Base-by-base conservation (phyloP, 495 filamentous ascomycete genomes). In the Trichocladium uniseriatum region DNA sequence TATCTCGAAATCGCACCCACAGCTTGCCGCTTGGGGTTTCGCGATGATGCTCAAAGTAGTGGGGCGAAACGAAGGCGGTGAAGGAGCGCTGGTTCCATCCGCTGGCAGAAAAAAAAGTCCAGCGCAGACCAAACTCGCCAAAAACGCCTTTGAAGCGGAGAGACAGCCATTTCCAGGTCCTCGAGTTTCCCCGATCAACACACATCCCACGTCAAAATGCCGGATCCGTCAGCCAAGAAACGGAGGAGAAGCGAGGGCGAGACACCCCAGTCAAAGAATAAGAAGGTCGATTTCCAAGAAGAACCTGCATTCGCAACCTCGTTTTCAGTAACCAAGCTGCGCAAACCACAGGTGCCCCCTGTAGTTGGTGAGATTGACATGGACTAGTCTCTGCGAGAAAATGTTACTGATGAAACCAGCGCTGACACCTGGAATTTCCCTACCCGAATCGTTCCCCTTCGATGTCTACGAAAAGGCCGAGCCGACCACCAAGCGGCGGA, bases 141-240 rank as follows among this genome's bases (percentile, higher is more conserved):
- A 38, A 39, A 14, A 2, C 29, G 15, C 16, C 0, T 11, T 28
- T 15, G 7, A 2, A 7, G 15, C 5, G 13, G 27, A 13, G 10
- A 8, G 43, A 22, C 27, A 15, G 34, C 24, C 1, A 40, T 32
- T 27, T 31, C 35, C 18, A 37, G 11, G 20, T 14, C 16, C 1
- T 29, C 24, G 22, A 28, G 6, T 22, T n/a, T 18, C 36, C 21
- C 22, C 5, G n/a, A 51, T 31, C 19, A 8, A 39, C 22, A n/a
- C n/a, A n/a, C n/a, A n/a, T n/a, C 49, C 48, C 19, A 16, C 20
- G 22, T 29, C 44, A 72, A 37, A 45, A 83, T 81, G 78, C 63
- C 73, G 7, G 73, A 75, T 29, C 70, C 69, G 41, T 69, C 75
- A 27, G 76, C 79, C 38, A 83, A 85, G 63, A 94, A 94, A 72